Conservation (phyloP, 2,329 filamentous ascomycete species). For the Ophiostoma novo-ulmi region DNA sequence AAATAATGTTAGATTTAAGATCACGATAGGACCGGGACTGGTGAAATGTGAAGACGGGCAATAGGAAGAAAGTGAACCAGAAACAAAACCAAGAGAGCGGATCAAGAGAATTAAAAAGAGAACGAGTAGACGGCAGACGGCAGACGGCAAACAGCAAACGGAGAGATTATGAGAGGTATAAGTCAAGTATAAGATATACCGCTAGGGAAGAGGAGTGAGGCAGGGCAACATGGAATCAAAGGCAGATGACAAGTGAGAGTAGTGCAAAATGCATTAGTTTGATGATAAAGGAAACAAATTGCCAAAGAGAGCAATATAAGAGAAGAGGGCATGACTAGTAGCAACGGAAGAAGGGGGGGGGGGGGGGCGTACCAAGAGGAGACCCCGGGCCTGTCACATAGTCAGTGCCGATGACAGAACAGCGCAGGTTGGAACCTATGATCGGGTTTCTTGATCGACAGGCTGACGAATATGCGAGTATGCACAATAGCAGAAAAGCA, state of each 20-base stretch:
- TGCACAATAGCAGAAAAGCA: background rate
- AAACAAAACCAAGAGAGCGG: background rate
- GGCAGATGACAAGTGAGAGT: slow-evolving; percentile 6
- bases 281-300: slow-evolving; percentile 5
- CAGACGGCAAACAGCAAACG: background rate
- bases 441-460: background rate
- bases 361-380: slow-evolving; percentile 7
- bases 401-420: slow-evolving; percentile 21
- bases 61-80: background rate
- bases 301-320: slow-evolving; percentile 7
- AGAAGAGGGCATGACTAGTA: slow-evolving; percentile 1
- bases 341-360: background rate
- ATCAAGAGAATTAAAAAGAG: background rate
- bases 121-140: background rate
- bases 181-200: background rate
- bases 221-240: slow-evolving; percentile 24
- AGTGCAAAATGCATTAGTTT: slow-evolving; percentile 18
- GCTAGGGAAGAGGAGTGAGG: background rate
- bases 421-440: slow-evolving; percentile 14
- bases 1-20: background rate
- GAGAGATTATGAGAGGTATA: background rate
- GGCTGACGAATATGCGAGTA: background rate
- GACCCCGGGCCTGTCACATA: slow-evolving; percentile 26
- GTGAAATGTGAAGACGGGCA: background rate
- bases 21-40: background rate